Evolutionary conservation across 305 asterid species (phyloP).

Genomic region (Plantago coronopus): DNA sequence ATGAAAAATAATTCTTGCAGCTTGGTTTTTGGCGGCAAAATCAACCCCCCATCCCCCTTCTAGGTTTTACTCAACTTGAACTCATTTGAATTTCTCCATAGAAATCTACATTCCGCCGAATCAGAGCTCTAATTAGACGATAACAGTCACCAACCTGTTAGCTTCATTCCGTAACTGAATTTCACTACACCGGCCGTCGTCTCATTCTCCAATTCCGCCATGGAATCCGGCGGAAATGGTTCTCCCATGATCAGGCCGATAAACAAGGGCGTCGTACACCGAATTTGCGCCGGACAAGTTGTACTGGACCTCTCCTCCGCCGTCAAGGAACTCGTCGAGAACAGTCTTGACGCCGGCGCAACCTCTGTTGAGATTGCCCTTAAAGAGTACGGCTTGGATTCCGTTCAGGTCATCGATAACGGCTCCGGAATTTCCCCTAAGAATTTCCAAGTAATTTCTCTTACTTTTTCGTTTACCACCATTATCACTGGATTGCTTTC

Average conservation of each 20-base stretch:
- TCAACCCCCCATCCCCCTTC: too few relatives aligned
- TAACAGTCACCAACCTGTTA: too few relatives aligned
- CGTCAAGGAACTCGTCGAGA: slow-evolving; percentile 95
- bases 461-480: background rate
- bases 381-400: slow-evolving; percentile 73
- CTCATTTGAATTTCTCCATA: background rate
- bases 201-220: too few relatives aligned
- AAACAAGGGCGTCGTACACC: slow-evolving; percentile 65
- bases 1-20: too few relatives aligned
- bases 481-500: background rate
- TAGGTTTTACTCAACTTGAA: too few relatives aligned
- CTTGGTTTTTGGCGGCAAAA: too few relatives aligned
- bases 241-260: slow-evolving; percentile 34
- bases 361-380: slow-evolving; percentile 74
- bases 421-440: slow-evolving; percentile 82
- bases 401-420: slow-evolving; percentile 86
- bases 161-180: too few relatives aligned
- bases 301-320: slow-evolving; percentile 88
- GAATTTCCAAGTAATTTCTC: slow-evolving; percentile 55
- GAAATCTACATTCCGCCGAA: background rate
- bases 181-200: too few relatives aligned
- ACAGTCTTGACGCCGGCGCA: slow-evolving; percentile 96
- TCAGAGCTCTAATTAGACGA: too few relatives aligned
- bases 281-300: slow-evolving; percentile 88
- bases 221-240: too few relatives aligned